Evolutionary conservation across 148 eudicot species (phyloP).

Genomic region (Chenopodium quinoa): DNA sequence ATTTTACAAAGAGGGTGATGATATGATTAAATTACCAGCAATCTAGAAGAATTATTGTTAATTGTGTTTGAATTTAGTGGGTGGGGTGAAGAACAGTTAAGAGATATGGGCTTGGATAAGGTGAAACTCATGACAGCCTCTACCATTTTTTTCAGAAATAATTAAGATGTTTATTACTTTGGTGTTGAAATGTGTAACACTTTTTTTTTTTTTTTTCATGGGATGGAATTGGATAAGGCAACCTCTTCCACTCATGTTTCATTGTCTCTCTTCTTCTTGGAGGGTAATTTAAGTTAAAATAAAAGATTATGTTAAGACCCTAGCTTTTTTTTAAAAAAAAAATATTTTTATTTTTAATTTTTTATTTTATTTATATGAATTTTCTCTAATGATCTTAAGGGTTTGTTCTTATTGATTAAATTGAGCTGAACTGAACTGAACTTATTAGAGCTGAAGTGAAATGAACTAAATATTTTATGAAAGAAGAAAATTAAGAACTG

Average conservation of each 20-base stretch:
- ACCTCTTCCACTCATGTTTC: conserved; percentile 26
- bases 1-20: background rate
- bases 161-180: background rate
- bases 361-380: too few species aligned
- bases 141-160: conserved; percentile 32
- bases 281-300: background rate
- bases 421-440: too few species aligned
- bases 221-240: conserved; percentile 34
- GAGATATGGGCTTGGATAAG: conserved; percentile 38
- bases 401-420: too few species aligned
- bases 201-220: background rate
- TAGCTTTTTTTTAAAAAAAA: too few species aligned
- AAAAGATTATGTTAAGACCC: too few species aligned
- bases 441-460: too few species aligned
- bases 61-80: conserved; percentile 29
- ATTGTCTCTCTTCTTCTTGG: background rate
- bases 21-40: conserved; percentile 21
- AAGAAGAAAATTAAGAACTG: too few species aligned
- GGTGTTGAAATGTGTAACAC: background rate
- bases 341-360: too few species aligned
- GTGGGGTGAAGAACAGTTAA: conserved; percentile 28
- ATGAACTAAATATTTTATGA: too few species aligned
- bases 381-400: too few species aligned
- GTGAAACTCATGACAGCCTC: conserved; percentile 47
- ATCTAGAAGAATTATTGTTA: conserved; percentile 21